These are phyloP conservation scores for Magnusiomyces tetraspermus DNA, from an alignment of 1,139 yeast species.

Conservation along the genomic window DNA sequence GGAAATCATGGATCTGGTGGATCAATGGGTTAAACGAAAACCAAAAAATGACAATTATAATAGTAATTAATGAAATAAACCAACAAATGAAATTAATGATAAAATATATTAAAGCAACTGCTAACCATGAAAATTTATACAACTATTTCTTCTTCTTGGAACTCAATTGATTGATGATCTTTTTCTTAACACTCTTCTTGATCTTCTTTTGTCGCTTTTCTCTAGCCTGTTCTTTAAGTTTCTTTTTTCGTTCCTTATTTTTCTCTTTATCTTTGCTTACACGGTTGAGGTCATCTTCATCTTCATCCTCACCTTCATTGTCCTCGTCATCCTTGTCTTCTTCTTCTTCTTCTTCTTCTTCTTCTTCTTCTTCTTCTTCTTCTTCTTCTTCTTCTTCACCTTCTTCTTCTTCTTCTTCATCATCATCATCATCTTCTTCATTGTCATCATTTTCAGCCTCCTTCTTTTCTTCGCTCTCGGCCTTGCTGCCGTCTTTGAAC, in stretches of 20 bases:
- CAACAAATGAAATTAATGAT: too few species aligned
- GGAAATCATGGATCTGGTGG: constrained; percentile 68
- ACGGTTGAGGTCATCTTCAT: constrained; percentile 44
- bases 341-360: constrained; percentile 31
- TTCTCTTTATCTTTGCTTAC: constrained; percentile 75
- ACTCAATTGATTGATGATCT: constrained; percentile 24
- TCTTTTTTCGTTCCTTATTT: constrained; percentile 75
- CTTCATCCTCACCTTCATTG: constrained; percentile 33
- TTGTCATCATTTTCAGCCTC: constrained; percentile 25
- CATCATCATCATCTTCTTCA: constrained; percentile 30
- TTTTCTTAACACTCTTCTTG: constrained; percentile 84
- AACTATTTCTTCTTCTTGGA: constrained; percentile 1
- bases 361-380: constrained; percentile 15
- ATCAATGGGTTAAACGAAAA: constrained; percentile 43
- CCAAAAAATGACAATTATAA: constrained; percentile 19
- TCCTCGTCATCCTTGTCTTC: constrained; percentile 35
- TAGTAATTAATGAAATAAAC: background rate
- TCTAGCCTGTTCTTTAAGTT: constrained; percentile 70
- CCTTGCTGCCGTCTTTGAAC: constrained; percentile 18
- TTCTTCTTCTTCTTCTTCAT: constrained; percentile 17
- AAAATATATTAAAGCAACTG: too few species aligned
- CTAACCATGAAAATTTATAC: background rate
- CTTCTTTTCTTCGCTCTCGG: background rate
- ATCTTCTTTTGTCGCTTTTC: constrained; percentile 85
- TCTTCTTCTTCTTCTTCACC: background rate